Evolutionary conservation across 176 grass and related monocot genomes (phyloP).

Genomic region (Avena insularis): DNA sequence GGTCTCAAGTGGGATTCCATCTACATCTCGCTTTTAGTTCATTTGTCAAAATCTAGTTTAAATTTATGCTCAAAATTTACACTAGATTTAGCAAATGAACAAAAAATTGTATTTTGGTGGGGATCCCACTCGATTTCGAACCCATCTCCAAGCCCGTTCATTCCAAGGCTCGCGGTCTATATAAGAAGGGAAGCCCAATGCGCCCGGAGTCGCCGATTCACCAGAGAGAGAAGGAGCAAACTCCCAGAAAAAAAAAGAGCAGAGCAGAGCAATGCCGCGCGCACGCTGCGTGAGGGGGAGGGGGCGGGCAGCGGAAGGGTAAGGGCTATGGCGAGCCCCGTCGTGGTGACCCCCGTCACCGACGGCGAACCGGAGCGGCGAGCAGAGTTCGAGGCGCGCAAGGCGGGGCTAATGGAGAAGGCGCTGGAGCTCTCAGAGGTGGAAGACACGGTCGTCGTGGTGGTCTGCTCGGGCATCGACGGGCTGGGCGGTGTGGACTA

Average conservation of each 20-base stretch:
- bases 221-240: too few species aligned
- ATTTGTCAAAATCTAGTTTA: too few species aligned
- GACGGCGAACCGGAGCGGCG: background rate
- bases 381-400: background rate
- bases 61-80: too few species aligned
- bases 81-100: too few species aligned
- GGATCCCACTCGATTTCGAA: background rate
- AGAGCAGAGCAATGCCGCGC: background rate
- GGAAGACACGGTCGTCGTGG: constrained; percentile 20
- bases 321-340: background rate
- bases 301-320: background rate
- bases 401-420: constrained; percentile 1
- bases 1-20: too few species aligned
- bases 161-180: background rate
- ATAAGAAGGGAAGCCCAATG: background rate
- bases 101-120: background rate
- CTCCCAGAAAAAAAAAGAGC: too few species aligned
- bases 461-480: constrained; percentile 31
- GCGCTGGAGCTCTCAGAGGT: background rate
- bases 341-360: background rate
- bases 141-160: background rate
- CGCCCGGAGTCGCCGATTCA: too few species aligned
- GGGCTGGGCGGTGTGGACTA: background rate
- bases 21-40: too few species aligned
- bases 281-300: background rate